Percentiles rank a stretch among this genome's conserved stretches.
Conservation (phyloP, 2,329 filamentous ascomycete species). For the Aspergillus sp. region DNA sequence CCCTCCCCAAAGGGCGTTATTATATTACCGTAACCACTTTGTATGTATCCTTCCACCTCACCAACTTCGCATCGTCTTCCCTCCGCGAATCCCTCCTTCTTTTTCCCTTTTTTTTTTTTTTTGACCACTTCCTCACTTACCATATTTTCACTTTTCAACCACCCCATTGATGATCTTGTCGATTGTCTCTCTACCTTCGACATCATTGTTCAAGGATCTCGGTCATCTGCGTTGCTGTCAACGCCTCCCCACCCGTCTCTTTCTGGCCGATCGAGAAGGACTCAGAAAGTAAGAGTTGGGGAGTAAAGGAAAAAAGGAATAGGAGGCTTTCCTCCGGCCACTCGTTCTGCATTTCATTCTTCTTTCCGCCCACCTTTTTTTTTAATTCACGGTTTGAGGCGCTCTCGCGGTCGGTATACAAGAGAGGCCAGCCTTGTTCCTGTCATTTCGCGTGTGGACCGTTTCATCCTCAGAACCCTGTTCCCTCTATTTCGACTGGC, state of each 20-base stretch:
- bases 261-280: conserved; percentile 23
- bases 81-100: conserved; percentile 4
- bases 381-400: conserved; percentile 2
- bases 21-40: too few relatives aligned
- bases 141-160: conserved; percentile 3
- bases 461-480: conserved; percentile 1
- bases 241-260: conserved; percentile 24
- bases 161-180: conserved; percentile 25
- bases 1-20: conserved; percentile 16
- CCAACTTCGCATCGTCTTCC: conserved; percentile 2
- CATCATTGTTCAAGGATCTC: conserved; percentile 18
- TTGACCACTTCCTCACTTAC: not conserved
- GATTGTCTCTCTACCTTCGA: conserved; percentile 13
- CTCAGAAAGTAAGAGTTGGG: conserved; percentile 19
- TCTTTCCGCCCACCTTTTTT: conserved; percentile 18
- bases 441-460: conserved; percentile 11
- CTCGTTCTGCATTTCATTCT: conserved; percentile 29
- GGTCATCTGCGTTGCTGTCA: conserved; percentile 19
- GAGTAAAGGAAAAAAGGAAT: conserved; percentile 17
- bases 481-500: not conserved
- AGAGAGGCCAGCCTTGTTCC: conserved; percentile 2
- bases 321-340: conserved; percentile 39
- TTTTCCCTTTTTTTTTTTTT: conserved; percentile 14
- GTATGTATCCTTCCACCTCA: conserved; percentile 6
- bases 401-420: conserved; percentile 1